Evolutionary conservation across 1,284 basidiomycete species (phyloP).

Genomic region (Ceratobasidium sp.): DNA sequence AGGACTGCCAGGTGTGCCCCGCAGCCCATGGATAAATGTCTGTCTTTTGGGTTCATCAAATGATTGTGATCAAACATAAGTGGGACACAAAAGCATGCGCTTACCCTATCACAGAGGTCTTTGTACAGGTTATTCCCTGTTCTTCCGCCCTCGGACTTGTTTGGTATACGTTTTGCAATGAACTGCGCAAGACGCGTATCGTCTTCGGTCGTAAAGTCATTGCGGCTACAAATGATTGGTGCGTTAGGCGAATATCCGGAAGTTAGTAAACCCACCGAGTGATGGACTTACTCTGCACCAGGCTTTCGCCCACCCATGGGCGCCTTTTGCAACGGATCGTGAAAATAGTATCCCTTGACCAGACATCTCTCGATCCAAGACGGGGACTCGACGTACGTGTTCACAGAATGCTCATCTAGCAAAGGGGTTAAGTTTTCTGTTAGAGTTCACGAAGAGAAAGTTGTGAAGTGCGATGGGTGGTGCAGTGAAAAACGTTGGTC

Average conservation of each 20-base stretch:
- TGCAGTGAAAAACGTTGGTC: neutral
- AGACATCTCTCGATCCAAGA: constrained; percentile 83
- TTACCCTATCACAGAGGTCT: constrained; percentile 65
- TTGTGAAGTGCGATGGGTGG: neutral
- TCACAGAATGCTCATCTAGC: constrained; percentile 50
- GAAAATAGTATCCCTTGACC: constrained; percentile 68
- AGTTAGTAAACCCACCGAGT: neutral
- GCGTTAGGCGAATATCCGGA: neutral
- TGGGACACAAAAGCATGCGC: constrained; percentile 43
- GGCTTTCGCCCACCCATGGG: constrained; percentile 80
- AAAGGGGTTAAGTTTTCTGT: neutral
- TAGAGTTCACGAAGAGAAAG: neutral
- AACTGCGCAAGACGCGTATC: constrained; percentile 75
- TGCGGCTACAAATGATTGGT: constrained; percentile 62
- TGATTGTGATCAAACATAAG: neutral
- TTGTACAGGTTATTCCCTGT: constrained; percentile 84
- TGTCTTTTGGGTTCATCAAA: constrained; percentile 58
- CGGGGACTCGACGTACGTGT: constrained; percentile 79
- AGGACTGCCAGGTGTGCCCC: constrained; percentile 87
- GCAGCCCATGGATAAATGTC: constrained; percentile 75
- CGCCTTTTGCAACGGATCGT: constrained; percentile 78
- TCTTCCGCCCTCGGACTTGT: constrained; percentile 77
- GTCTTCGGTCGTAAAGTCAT: constrained; percentile 76
- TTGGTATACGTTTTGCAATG: constrained; percentile 81
- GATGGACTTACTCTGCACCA: constrained; percentile 71